These are phyloP conservation scores for Geotrichum reessii DNA, from an alignment of 1,139 yeast genomes.

Conservation along the genomic window DNA sequence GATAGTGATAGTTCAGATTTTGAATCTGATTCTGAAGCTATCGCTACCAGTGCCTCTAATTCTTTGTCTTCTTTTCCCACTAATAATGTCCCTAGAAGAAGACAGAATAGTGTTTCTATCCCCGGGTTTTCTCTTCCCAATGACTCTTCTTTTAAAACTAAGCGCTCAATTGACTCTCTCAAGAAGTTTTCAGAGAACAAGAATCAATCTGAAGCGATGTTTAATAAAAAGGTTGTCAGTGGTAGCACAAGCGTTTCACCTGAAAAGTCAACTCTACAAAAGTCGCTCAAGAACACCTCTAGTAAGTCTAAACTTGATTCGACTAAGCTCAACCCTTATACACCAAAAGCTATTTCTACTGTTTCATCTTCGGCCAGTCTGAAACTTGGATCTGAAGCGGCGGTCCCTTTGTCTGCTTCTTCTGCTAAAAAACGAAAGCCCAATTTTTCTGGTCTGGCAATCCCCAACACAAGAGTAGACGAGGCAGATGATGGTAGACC, in stretches of 20 bases:
- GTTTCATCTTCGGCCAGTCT: background rate
- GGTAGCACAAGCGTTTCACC: constrained; percentile 1
- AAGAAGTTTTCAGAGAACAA: background rate
- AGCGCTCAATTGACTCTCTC: background rate
- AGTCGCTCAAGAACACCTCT: background rate
- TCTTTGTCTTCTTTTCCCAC: constrained; percentile 7
- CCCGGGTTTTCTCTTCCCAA: background rate
- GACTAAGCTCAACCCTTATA: background rate
- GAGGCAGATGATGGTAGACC: constrained; percentile 53
- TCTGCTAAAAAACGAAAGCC: constrained; percentile 39
- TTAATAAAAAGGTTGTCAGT: background rate
- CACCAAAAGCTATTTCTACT: background rate
- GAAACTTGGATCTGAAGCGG: background rate
- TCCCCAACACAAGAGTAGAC: constrained; percentile 65
- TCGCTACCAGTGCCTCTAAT: constrained; percentile 2
- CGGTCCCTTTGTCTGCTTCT: background rate
- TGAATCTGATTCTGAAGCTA: constrained; percentile 21
- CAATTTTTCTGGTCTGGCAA: constrained; percentile 69
- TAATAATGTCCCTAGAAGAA: background rate
- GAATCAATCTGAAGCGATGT: background rate
- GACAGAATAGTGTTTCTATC: background rate
- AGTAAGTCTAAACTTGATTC: background rate
- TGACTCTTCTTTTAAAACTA: background rate
- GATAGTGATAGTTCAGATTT: constrained; percentile 27
- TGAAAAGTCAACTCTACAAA: background rate